Base-by-base conservation (phyloP, 2,329 filamentous ascomycete species). In the Scedosporium aurantiacum region DNA sequence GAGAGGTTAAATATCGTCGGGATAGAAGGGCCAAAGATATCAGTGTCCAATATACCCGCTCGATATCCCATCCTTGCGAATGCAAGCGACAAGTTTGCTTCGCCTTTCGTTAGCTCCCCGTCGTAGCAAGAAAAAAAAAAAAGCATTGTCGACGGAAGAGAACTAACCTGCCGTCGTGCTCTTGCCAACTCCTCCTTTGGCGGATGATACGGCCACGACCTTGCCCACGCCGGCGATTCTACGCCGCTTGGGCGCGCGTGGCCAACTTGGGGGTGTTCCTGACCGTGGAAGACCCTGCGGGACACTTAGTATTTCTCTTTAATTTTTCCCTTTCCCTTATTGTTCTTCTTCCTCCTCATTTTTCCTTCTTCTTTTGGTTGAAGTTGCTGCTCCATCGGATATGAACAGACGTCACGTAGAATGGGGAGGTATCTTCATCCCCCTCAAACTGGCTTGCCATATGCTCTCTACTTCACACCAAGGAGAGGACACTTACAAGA, bases 171-270 rank as follows among this genome's bases (percentile, higher is more conserved):
- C 87, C 54, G 97, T 86, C 6, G 94, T 99, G 67, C 91, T 96
- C 72, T 99, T 99, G 1, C 94, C 94, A 0, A 99, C 94, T n/a
- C 94, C 94, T 2, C 94, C 94, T 71, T 99, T 99, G 14, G 94
- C 94, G 1, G 92, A 97, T 3, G 91, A 96, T 14, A 99, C 90
- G n/a, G 92, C 91, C 63, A 99, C 84, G n/a, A 97, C 86, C 71
- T 96, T 96, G 66, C 85, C 83, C 25, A 99, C 93, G 71, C 92
- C 86, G 27, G 83, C 82, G 67, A 99, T 96, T 67, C 84, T 86
- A 65, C 90, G 84, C 68, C 88, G 87, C 67, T 91, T 83, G 0
- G 94, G 93, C 10, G 96, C 81, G 25, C 90, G 90, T 60, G 90
- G 85, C 75, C 76, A 78, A n/a, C 64, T 73, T 2, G 76, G 76